These are phyloP conservation scores for Kazachstania martiniae DNA, from an alignment of 805 yeast species.

Conservation along the genomic window DNA sequence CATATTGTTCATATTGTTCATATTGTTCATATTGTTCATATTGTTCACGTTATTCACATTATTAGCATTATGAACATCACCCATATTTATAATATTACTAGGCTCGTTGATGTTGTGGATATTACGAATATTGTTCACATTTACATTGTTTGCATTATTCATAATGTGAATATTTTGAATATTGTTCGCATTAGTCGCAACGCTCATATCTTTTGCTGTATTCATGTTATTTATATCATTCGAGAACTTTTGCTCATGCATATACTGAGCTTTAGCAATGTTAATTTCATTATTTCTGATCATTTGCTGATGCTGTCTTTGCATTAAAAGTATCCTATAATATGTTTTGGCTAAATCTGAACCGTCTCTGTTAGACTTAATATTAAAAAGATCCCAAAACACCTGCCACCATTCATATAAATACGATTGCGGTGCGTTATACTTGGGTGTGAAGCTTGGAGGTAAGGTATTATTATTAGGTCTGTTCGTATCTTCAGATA, in stretches of 20 bases:
- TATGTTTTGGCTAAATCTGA: conserved; percentile 59
- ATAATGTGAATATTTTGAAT: no score
- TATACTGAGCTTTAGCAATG: conserved; percentile 37
- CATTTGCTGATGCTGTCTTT: conserved; percentile 49
- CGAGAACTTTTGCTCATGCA: conserved; percentile 30
- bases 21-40: no score
- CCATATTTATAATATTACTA: no score
- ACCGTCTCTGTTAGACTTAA: conserved; percentile 57
- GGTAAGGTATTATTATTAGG: conserved; percentile 12
- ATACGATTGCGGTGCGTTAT: conserved; percentile 80
- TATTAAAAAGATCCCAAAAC: conserved; percentile 88
- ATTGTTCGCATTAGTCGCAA: no score
- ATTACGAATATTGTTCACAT: no score
- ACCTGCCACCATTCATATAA: conserved; percentile 93
- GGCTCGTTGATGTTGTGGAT: no score
- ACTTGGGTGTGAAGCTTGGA: conserved; percentile 28
- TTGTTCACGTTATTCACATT: no score
- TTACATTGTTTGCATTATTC: no score
- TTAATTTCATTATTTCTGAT: conserved; percentile 32
- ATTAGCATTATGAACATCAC: no score
- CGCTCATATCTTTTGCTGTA: no score
- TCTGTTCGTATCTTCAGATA: conserved; percentile 22
- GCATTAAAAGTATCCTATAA: conserved; percentile 42
- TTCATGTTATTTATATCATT: no score
- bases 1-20: no score